These are phyloP conservation scores for Vitis labrusca DNA, from an alignment of 164 flowering plant species.

Conservation along the genomic window DNA sequence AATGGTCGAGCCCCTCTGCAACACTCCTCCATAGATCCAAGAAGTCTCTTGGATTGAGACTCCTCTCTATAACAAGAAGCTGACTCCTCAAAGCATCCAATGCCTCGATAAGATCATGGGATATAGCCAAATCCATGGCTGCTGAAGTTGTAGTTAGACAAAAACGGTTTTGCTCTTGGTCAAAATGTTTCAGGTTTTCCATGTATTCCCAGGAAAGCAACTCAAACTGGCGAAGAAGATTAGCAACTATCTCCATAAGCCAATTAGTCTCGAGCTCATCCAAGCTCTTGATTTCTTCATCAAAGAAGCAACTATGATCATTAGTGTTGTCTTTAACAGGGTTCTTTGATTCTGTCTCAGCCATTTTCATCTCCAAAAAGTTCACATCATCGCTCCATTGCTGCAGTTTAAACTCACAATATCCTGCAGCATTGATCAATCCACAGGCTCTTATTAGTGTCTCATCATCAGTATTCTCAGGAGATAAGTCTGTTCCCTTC, in stretches of 20 bases:
- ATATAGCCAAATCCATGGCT: slow-evolving; percentile 21
- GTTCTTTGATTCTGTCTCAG: slow-evolving; percentile 23
- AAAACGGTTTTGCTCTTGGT: slow-evolving; percentile 14
- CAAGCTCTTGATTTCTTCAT: slow-evolving; percentile 48
- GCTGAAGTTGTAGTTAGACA: background rate
- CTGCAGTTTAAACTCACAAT: slow-evolving; percentile 45
- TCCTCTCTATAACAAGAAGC: slow-evolving; percentile 24
- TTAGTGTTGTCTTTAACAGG: background rate
- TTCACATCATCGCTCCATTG: slow-evolving; percentile 61
- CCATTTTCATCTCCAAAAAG: slow-evolving; percentile 52
- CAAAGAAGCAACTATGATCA: slow-evolving; percentile 38
- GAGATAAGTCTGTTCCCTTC: slow-evolving; percentile 22
- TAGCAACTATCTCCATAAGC: slow-evolving; percentile 50
- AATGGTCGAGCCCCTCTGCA: slow-evolving; percentile 68
- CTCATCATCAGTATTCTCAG: slow-evolving; percentile 20
- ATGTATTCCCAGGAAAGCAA: slow-evolving; percentile 35
- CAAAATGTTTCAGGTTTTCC: slow-evolving; percentile 22
- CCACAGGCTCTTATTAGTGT: slow-evolving; percentile 28
- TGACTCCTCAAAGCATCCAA: slow-evolving; percentile 45
- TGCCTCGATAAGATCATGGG: slow-evolving; percentile 41
- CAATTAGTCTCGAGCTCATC: slow-evolving; percentile 49
- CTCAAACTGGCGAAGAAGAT: slow-evolving; percentile 47
- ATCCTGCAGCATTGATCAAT: slow-evolving; percentile 59
- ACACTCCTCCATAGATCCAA: slow-evolving; percentile 63
- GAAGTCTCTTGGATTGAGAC: slow-evolving; percentile 56